Evolutionary conservation across 805 yeast species (phyloP).

Genomic region (Ogataea minuta): DNA sequence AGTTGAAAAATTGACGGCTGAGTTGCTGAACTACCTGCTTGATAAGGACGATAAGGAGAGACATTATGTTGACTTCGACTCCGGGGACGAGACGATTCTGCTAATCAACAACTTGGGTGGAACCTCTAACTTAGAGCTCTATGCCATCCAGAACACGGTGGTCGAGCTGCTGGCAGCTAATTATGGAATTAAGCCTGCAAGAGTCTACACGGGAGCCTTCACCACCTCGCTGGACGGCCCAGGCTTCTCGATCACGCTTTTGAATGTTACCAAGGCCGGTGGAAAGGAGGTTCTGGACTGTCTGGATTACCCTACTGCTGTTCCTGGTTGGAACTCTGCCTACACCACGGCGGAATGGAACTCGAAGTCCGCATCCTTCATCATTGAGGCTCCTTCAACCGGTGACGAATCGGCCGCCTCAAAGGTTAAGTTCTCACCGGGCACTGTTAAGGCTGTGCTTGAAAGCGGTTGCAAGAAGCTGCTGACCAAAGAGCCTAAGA

Average conservation of each 20-base stretch:
- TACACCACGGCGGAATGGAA: conserved; percentile 27
- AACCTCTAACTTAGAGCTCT: conserved; percentile 74
- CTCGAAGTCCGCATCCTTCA: conserved; percentile 18
- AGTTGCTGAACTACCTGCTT: conserved; percentile 60
- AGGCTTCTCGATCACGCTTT: conserved; percentile 81
- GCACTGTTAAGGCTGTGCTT: conserved; percentile 36
- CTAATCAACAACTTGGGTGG: conserved; percentile 89
- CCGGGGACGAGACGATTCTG: conserved; percentile 60
- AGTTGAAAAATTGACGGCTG: conserved; percentile 55
- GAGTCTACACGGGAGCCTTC: conserved; percentile 73
- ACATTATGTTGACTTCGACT: conserved; percentile 68
- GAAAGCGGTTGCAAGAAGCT: conserved; percentile 50
- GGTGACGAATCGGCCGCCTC: conserved; percentile 34
- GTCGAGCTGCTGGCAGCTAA: conserved; percentile 48
- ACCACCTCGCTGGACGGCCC: conserved; percentile 91
- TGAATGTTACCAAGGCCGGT: conserved; percentile 61
- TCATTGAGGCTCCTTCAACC: conserved; percentile 31
- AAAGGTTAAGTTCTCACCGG: conserved; percentile 31
- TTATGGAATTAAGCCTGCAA: conserved; percentile 59
- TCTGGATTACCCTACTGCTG: conserved; percentile 71
- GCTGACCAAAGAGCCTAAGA: conserved; percentile 71
- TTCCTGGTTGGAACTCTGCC: conserved; percentile 77
- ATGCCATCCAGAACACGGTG: conserved; percentile 66
- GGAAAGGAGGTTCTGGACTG: conserved; percentile 47
- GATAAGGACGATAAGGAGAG: conserved; percentile 71